These are phyloP conservation scores for Aureobasidium sp. DNA, from an alignment of 2,329 filamentous ascomycete genomes.

Conservation along the genomic window DNA sequence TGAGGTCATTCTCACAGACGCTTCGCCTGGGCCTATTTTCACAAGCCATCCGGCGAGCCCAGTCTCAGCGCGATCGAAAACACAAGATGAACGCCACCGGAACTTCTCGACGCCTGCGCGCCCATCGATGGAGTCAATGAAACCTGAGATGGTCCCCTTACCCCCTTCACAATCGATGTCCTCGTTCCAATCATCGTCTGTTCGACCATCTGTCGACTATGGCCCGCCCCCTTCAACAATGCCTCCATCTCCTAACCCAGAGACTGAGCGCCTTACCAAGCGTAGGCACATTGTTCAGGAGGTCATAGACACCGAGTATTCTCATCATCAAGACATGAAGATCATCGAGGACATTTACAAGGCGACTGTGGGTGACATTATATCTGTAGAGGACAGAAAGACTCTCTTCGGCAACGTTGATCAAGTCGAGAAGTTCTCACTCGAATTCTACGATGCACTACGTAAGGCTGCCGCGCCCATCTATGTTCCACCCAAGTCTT, in stretches of 20 bases:
- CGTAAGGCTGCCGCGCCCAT: slow-evolving; percentile 74
- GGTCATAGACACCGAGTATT: slow-evolving; percentile 83
- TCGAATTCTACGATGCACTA: slow-evolving; percentile 67
- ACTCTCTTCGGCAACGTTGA: slow-evolving; percentile 88
- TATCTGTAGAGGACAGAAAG: slow-evolving; percentile 78
- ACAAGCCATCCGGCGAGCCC: slow-evolving; percentile 11
- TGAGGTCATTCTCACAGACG: slow-evolving; percentile 13
- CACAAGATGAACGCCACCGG: slow-evolving; percentile 6
- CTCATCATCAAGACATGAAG: slow-evolving; percentile 91
- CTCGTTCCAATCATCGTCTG: slow-evolving; percentile 26
- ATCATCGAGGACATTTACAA: slow-evolving; percentile 98
- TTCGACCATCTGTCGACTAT: slow-evolving; percentile 6
- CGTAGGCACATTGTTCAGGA: slow-evolving; percentile 84
- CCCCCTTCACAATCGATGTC: slow-evolving; percentile 28
- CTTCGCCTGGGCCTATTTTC: neutral
- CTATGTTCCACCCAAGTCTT: slow-evolving; percentile 59
- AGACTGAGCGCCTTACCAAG: slow-evolving; percentile 67
- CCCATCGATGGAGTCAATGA: slow-evolving; percentile 17
- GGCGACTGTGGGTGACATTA: slow-evolving; percentile 68
- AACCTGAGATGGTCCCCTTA: slow-evolving; percentile 15
- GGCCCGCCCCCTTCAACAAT: slow-evolving; percentile 19
- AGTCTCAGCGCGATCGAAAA: neutral
- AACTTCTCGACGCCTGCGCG: slow-evolving; percentile 12
- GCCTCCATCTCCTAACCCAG: slow-evolving; percentile 24
- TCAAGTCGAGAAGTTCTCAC: slow-evolving; percentile 82